Base-by-base conservation (phyloP, 2,329 filamentous ascomycete genomes). In the Akanthomyces muscarius region DNA sequence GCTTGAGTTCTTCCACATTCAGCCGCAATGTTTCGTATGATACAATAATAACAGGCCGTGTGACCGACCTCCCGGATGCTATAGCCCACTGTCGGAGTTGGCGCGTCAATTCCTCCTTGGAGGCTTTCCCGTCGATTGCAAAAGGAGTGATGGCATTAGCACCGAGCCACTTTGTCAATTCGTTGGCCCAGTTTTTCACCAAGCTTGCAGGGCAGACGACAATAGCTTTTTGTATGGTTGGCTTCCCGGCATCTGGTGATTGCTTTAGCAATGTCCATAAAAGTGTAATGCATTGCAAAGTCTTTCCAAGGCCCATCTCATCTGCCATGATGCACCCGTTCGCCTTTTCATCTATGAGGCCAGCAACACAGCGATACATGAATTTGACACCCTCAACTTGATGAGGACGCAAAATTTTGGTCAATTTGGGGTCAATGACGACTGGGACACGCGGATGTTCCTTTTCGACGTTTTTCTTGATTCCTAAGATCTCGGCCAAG, bases 291-390 rank as follows among this genome's bases (percentile, higher is more conserved):
- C 95, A 99, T 80, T 99, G 95, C 50, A 99, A 78, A 21, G 95
- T 99, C 78, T 99, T 99, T 63, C 95, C 95, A 36, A 99, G 80
- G 69, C 95, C 95, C 95, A 99, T 99, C 74, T 97, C 95, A 74
- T 99, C 95, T 60, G 95, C 95, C 95, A 99, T 99, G 73, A 99
- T 99, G 76, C 95, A 99, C 2, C 95, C 95, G 74, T 97, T 91
- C 55, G 95, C 95, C 69, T 94, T 94, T 44, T 89, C 84, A 70
- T 98, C 95, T 62, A 98, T 90, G 82, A 98, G 84, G n/a, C 95
- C 95, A 1, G 94, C 98, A 6, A 95, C 92, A 71, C 92, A 96
- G 68, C 86, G 86, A 76, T 98, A 99, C 82, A 99, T 87, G 75
- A 99, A 99, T 79, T 95, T 97, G 66, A 99, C 95, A 71, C 95